Percentiles rank a stretch among this genome's conserved stretches.
Evolutionary conservation across 306 rosid genomes (phyloP).

Genomic region (Corylus avellana): DNA sequence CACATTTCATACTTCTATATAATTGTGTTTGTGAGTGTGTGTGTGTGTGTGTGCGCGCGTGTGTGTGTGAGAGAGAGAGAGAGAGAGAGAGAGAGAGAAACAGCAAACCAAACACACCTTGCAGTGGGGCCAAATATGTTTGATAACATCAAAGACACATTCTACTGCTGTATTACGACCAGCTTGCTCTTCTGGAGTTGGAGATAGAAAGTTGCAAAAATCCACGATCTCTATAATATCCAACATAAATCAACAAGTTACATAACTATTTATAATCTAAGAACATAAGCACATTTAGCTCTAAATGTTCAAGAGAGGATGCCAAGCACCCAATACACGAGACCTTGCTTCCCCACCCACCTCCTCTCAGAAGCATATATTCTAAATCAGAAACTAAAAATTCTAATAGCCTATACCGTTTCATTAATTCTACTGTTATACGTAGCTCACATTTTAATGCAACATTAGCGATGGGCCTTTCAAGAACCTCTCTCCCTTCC

Average conservation of each 20-base stretch:
- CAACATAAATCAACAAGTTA: conserved; percentile 8
- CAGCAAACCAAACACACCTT: conserved; percentile 44
- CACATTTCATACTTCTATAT: conserved; percentile 11
- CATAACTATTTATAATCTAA: neutral
- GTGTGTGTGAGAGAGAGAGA: neutral
- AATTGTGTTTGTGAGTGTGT: neutral
- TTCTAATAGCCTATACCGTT: neutral
- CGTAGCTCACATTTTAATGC: neutral
- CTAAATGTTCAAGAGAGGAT: neutral
- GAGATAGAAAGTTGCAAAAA: conserved; percentile 88
- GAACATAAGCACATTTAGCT: neutral
- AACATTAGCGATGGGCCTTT: neutral
- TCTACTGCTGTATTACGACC: conserved; percentile 63
- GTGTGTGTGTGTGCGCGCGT: too few species aligned
- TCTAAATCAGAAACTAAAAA: neutral
- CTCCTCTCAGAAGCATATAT: neutral
- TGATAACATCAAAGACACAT: conserved; percentile 72
- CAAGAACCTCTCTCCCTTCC: neutral
- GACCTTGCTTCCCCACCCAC: neutral
- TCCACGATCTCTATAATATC: conserved; percentile 72
- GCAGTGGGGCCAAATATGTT: conserved; percentile 87
- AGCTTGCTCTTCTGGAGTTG: conserved; percentile 77
- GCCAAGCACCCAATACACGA: neutral
- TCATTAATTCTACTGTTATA: neutral
- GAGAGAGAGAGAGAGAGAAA: neutral